Percentiles rank a stretch among this genome's conserved stretches.
These are phyloP conservation scores for Urostyla sp. DNA, from an alignment of 73 alveolate species.

Conservation along the genomic window DNA sequence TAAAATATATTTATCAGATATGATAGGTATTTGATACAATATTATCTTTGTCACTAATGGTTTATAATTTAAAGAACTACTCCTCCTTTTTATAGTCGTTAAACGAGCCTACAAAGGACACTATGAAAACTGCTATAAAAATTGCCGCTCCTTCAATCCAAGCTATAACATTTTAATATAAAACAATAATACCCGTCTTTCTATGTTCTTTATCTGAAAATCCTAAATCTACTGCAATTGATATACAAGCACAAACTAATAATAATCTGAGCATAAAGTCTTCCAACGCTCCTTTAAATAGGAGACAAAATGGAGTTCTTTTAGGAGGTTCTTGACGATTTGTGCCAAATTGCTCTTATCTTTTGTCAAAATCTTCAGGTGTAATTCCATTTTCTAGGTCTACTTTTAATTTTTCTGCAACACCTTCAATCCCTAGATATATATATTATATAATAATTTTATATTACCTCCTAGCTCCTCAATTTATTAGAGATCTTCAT, in stretches of 20 bases:
- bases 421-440: slow-evolving; percentile 29
- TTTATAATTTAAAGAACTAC: slow-evolving; percentile 7
- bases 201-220: slow-evolving; percentile 45
- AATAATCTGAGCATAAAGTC: slow-evolving; percentile 80
- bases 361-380: slow-evolving; percentile 59
- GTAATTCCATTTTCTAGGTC: slow-evolving; percentile 45
- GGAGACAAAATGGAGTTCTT: slow-evolving; percentile 55
- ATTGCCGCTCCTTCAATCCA: slow-evolving; percentile 86
- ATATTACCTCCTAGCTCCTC: not conserved
- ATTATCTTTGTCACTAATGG: slow-evolving; percentile 13
- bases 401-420: slow-evolving; percentile 8
- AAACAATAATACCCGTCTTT: slow-evolving; percentile 1
- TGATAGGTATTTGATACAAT: slow-evolving; percentile 12
- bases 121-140: slow-evolving; percentile 75
- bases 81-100: slow-evolving; percentile 79
- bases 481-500: slow-evolving; percentile 2
- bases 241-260: slow-evolving; percentile 74
- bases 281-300: slow-evolving; percentile 65
- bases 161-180: slow-evolving; percentile 13
- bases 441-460: not conserved
- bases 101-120: slow-evolving; percentile 76
- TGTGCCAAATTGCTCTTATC: slow-evolving; percentile 65
- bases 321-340: slow-evolving; percentile 44
- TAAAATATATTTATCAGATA: too few species aligned
- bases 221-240: slow-evolving; percentile 65